A percentile compares a stretch with the other conserved stretches of the same genome.
phyloP scores from a whole-genome alignment of 2,329 filamentous ascomycete genomes.

The Chrysosporium queenslandicum region DNA sequence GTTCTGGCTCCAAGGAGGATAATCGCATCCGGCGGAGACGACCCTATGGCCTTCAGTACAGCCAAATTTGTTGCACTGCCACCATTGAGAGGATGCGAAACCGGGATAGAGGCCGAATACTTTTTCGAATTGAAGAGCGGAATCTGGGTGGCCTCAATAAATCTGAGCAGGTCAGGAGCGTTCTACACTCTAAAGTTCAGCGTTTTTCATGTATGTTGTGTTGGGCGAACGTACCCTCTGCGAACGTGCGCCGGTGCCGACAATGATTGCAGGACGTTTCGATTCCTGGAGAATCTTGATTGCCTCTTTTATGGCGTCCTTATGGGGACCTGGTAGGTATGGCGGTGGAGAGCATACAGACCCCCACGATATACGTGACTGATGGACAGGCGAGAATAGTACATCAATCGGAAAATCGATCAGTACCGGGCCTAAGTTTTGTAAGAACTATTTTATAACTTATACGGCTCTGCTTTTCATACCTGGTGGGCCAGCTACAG shows the following conservation, averaged over 20 bases:
- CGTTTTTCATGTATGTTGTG: too few species aligned
- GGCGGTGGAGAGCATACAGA: too few species aligned
- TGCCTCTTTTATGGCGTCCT: too few species aligned
- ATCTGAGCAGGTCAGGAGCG: not conserved
- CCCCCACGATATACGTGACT: not conserved
- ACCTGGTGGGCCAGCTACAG: conserved; percentile 31
- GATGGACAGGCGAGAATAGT: not conserved
- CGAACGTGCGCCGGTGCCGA: too few species aligned
- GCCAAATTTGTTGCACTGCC: not conserved
- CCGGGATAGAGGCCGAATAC: too few species aligned
- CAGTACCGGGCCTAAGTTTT: not conserved
- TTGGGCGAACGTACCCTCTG: too few species aligned
- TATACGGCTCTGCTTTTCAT: not conserved
- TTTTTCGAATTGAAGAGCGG: too few species aligned
- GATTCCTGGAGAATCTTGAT: too few species aligned
- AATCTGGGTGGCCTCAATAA: not conserved
- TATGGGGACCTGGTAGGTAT: too few species aligned
- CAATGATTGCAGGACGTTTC: too few species aligned
- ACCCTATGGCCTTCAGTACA: not conserved
- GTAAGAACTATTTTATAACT: too few species aligned
- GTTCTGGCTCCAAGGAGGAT: not conserved
- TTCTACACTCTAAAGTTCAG: not conserved
- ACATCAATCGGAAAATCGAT: not conserved
- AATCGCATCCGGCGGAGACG: not conserved
- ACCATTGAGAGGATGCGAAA: not conserved